Conservation (phyloP, 1,284 basidiomycete species). For the Ceratobasidium sp. region DNA sequence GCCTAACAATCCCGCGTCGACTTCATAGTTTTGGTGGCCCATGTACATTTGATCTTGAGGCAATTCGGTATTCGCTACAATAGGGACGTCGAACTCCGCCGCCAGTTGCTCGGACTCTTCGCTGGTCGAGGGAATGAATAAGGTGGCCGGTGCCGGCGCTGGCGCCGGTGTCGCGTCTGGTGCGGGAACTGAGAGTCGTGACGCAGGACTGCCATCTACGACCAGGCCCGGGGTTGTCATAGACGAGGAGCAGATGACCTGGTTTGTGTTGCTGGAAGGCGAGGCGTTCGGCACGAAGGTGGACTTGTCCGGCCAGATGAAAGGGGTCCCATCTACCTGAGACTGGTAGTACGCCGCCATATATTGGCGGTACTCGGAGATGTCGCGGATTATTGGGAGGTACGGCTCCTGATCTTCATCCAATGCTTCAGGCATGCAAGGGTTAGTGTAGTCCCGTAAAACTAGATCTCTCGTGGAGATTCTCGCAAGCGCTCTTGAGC, state of each 20-base stretch:
- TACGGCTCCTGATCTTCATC: not conserved
- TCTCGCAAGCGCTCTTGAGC: not conserved
- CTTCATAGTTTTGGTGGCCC: no score
- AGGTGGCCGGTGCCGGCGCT: no score
- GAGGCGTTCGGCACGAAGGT: not conserved
- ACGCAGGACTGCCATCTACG: not conserved
- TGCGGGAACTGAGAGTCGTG: not conserved
- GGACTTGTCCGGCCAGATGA: not conserved
- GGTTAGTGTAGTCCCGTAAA: not conserved
- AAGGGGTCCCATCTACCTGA: not conserved
- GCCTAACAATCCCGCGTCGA: no score
- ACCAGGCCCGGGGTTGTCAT: not conserved
- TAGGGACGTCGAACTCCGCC: no score
- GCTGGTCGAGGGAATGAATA: no score
- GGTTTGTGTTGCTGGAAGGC: not conserved
- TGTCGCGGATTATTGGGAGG: not conserved
- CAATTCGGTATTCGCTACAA: no score
- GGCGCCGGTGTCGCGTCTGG: not conserved
- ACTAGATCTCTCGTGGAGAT: not conserved
- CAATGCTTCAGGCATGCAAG: not conserved
- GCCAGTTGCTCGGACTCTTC: no score
- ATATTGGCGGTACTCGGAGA: constrained; percentile 16
- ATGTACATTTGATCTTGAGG: no score
- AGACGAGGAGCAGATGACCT: no score
- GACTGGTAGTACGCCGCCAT: not conserved